Evolutionary conservation across 495 filamentous ascomycete species (phyloP).

Genomic region (Polyplosphaeria fusca): DNA sequence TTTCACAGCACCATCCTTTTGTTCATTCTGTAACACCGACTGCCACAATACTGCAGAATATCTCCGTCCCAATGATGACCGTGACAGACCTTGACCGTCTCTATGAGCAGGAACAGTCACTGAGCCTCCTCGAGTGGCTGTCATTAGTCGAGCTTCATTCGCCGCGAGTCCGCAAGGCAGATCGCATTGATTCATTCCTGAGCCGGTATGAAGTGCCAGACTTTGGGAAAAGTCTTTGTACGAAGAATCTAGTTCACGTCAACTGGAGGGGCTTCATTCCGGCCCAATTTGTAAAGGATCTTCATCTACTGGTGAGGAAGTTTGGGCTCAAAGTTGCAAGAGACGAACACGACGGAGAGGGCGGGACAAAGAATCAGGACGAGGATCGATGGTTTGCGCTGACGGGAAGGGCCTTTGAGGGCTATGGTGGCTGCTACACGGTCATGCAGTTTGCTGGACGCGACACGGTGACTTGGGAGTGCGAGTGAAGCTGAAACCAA

Average conservation of each 20-base stretch:
- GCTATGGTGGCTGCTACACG: constrained; percentile 20
- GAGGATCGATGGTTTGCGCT: constrained; percentile 38
- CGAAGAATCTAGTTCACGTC: constrained; percentile 30
- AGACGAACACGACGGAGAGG: constrained; percentile 23
- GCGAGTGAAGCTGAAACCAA: too few species aligned
- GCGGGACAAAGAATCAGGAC: constrained; percentile 4
- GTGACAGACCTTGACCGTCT: constrained; percentile 3
- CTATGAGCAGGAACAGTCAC: constrained; percentile 24
- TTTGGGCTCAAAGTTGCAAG: constrained; percentile 5
- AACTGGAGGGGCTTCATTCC: constrained; percentile 41
- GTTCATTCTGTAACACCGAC: constrained; percentile 6
- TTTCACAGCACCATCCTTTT: constrained; percentile 20
- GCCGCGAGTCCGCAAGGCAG: constrained; percentile 62
- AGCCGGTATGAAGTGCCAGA: constrained; percentile 72
- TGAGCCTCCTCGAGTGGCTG: constrained; percentile 73
- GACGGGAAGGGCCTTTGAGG: constrained; percentile 34
- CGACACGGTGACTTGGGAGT: constrained; percentile 31
- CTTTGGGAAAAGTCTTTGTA: constrained; percentile 1
- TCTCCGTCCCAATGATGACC: constrained; percentile 2
- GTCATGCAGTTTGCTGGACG: constrained; percentile 26
- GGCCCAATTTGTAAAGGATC: constrained; percentile 28
- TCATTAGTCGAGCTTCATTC: constrained; percentile 69
- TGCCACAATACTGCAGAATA: background rate
- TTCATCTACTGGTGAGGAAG: constrained; percentile 35
- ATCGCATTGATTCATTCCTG: constrained; percentile 75